Percentiles rank a stretch among this genome's conserved stretches.
Conservation (phyloP, 441 rosid species). For the Syzygium syzygioides region DNA sequence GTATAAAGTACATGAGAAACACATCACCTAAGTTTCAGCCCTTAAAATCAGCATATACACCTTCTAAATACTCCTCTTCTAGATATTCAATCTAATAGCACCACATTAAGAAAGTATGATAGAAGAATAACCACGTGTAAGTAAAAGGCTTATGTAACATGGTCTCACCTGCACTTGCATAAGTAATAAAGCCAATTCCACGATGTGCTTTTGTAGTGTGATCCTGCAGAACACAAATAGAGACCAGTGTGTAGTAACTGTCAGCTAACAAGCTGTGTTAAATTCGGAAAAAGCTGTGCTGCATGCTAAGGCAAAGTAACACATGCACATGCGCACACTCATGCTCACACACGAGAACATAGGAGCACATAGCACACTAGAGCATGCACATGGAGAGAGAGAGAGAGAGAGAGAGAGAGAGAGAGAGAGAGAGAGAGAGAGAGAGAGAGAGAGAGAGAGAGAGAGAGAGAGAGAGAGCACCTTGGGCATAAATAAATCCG, state of each 20-base stretch:
- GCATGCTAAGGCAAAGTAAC: background rate
- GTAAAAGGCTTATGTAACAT: background rate
- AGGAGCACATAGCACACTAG: background rate
- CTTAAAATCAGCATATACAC: background rate
- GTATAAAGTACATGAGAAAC: background rate
- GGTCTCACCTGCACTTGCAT: constrained; percentile 62
- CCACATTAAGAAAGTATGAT: background rate
- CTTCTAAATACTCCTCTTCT: background rate
- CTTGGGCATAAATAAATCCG: constrained; percentile 96
- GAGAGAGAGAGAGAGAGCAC: constrained; percentile 20
- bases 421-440: constrained; percentile 4
- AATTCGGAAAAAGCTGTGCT: background rate
- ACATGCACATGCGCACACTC: background rate
- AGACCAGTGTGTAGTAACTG: background rate
- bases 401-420: too few relatives aligned
- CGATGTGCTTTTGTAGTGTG: constrained; percentile 80
- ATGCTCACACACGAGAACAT: background rate
- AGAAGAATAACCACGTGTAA: background rate
- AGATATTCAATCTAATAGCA: background rate
- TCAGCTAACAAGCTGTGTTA: background rate
- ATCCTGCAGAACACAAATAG: constrained; percentile 35
- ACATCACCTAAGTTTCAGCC: background rate
- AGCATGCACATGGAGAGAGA: background rate
- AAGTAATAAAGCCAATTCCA: constrained; percentile 94
- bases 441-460: background rate